Evolutionary conservation across 306 rosid genomes (phyloP), one percentile per base, ranked within the genome.

Genomic region (Dryas drummondii): DNA sequence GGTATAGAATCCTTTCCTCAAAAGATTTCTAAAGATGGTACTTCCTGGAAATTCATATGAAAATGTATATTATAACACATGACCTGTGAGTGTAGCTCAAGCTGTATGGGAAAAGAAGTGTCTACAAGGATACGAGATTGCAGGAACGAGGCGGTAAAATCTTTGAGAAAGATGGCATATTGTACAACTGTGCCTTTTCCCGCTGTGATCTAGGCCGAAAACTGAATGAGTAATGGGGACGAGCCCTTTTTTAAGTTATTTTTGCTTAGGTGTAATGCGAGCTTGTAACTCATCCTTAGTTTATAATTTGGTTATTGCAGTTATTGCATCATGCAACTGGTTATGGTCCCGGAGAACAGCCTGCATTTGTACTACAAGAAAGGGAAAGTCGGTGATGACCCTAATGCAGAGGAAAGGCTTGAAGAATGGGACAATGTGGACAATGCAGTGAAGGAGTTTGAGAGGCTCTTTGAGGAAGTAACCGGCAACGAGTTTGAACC

Each of bases 161-260:
- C 76, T 77, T 88, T 26, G 89, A 90, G 72, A 88, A 72, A 56
- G 93, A 88, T 61, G 88, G 91, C n/a, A 82, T 90, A 65, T 26
- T 91, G 67, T 91, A 90, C 80, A 91, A 87, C 81, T 90, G 98
- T 71, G 96, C 96, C 80, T 88, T 90, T 77, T 88, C 91, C 6
- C 68, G 82, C 19, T 94, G 97, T 57, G 91, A 91, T 78, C 83
- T 84, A 44, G 98, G 94, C 13, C 57, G 87, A 72, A 87, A 87
- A 82, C 79, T 88, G 66, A 94, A 94, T 70, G 89, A 91, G 98
- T 94, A 88, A 81, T 37, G 66, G 53, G 40, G 14, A 61, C 64
- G 60, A 22, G 22, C 22, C 69, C 19, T 12, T 49, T 32, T 41
- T 49, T n/a, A 49, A 69, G 48, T 45, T 50, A 66, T 71, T 15